These are phyloP conservation scores for Camelina neglecta DNA, from an alignment of 345 rosid species.

Conservation along the genomic window DNA sequence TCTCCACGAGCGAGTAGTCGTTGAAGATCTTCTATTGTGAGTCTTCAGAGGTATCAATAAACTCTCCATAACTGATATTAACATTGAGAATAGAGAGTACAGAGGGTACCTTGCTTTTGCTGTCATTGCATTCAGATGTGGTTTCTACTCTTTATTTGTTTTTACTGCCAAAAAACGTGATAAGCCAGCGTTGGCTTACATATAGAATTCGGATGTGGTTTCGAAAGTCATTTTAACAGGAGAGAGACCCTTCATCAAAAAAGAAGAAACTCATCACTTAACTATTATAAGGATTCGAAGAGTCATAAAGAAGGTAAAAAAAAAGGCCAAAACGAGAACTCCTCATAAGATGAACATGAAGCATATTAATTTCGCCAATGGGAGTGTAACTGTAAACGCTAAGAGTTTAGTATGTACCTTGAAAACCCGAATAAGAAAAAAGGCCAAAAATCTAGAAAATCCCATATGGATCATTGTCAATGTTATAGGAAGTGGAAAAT, in stretches of 20 bases:
- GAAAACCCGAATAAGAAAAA: constrained; percentile 86
- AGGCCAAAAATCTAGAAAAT: constrained; percentile 77
- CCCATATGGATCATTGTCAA: constrained; percentile 98
- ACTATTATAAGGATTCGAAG: background rate
- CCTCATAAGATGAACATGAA: constrained; percentile 1
- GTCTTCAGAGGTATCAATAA: too few relatives aligned
- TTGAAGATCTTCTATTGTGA: too few relatives aligned
- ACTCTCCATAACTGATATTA: too few relatives aligned
- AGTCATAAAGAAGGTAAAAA: background rate
- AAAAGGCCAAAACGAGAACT: background rate
- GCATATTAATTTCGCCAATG: background rate
- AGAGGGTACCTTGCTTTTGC: too few relatives aligned
- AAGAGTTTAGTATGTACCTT: constrained; percentile 57
- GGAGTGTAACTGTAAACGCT: constrained; percentile 8
- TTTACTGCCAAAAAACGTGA: too few relatives aligned
- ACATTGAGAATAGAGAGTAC: too few relatives aligned
- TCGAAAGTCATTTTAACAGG: constrained; percentile 96
- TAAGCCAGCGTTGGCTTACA: constrained; percentile 68
- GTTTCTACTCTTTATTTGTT: too few relatives aligned
- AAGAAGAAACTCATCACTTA: constrained; percentile 26
- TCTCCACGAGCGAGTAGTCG: too few relatives aligned
- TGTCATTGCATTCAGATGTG: too few relatives aligned
- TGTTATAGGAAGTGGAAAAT: constrained; percentile 88
- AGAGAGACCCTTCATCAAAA: constrained; percentile 72
- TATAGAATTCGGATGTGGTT: too few relatives aligned